phyloP scores from a whole-genome alignment of 2,329 filamentous ascomycete species.

The Dactylellina cionopaga region DNA sequence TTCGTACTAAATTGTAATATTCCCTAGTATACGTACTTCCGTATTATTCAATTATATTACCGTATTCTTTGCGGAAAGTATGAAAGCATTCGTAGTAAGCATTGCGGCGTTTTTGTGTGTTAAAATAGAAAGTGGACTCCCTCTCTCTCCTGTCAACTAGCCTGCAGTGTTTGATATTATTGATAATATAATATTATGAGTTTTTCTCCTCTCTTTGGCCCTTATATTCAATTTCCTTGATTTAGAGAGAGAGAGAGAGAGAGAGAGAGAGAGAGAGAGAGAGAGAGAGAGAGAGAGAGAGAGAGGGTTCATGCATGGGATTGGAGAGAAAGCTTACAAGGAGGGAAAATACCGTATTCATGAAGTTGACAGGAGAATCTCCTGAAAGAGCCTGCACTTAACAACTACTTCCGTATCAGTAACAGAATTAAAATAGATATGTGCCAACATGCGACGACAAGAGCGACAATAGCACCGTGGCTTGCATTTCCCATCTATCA shows the following conservation, averaged over 20 bases:
- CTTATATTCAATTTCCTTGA: slow-evolving; percentile 45
- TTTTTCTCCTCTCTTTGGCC: slow-evolving; percentile 31
- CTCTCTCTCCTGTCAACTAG: not conserved
- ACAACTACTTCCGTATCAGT: too few species aligned
- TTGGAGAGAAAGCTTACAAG: slow-evolving; percentile 35
- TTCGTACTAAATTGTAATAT: too few species aligned
- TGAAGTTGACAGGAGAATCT: slow-evolving; percentile 14
- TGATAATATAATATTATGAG: not conserved
- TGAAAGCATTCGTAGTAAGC: slow-evolving; percentile 18
- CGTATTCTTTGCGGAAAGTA: slow-evolving; percentile 9
- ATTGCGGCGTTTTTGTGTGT: slow-evolving; percentile 25
- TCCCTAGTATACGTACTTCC: slow-evolving; percentile 14
- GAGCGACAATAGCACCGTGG: slow-evolving; percentile 12
- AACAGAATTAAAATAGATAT: slow-evolving; percentile 26
- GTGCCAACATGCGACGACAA: not conserved
- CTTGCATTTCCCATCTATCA: slow-evolving; percentile 36
- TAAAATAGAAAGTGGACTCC: slow-evolving; percentile 50
- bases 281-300: too few species aligned
- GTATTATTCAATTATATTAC: slow-evolving; percentile 39
- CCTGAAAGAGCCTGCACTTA: too few species aligned
- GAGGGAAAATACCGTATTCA: slow-evolving; percentile 4
- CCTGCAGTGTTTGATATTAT: slow-evolving; percentile 6
- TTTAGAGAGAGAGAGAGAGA: too few species aligned
- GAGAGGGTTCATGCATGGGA: slow-evolving; percentile 41
- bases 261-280: too few species aligned